Conservation (phyloP, 1,284 basidiomycete species). For the Microbotryum saponariae region DNA sequence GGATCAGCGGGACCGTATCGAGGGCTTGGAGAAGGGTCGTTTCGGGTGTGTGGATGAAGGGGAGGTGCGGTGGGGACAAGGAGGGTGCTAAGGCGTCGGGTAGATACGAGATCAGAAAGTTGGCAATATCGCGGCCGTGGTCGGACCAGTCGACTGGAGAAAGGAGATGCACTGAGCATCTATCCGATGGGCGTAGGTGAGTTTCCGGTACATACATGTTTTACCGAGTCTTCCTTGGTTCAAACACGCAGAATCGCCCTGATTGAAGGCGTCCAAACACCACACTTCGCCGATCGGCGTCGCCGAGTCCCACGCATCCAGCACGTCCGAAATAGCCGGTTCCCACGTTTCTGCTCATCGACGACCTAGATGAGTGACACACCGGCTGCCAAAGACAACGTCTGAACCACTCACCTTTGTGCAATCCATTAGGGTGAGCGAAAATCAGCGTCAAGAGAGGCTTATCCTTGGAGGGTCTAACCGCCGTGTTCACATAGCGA, state of each 20-base stretch:
- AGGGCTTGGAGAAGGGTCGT: conserved; percentile 2
- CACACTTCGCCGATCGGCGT: conserved; percentile 62
- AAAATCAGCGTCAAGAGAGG: conserved; percentile 57
- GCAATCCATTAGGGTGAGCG: conserved; percentile 71
- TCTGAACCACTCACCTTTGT: conserved; percentile 52
- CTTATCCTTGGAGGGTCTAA: not conserved
- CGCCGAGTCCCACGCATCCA: conserved; percentile 28
- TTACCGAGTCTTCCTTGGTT: conserved; percentile 54
- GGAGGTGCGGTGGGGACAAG: not conserved
- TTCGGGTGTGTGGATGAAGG: not conserved
- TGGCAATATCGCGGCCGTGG: conserved; percentile 60
- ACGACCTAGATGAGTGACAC: not conserved
- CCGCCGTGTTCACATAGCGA: conserved; percentile 6
- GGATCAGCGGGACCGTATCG: conserved; percentile 8
- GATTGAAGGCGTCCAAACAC: conserved; percentile 66
- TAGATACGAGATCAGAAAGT: conserved; percentile 57
- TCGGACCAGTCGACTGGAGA: conserved; percentile 59
- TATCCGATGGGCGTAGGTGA: not conserved
- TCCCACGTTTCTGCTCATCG: conserved; percentile 55
- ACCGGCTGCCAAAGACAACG: not conserved
- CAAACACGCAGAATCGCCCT: conserved; percentile 63
- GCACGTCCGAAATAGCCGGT: conserved; percentile 50
- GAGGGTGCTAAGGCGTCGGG: conserved; percentile 33
- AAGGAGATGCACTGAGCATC: not conserved
- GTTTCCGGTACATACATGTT: conserved; percentile 46